Evolutionary conservation across 768 basidiomycete species (phyloP).

Genomic region (Amylocystis lapponica): DNA sequence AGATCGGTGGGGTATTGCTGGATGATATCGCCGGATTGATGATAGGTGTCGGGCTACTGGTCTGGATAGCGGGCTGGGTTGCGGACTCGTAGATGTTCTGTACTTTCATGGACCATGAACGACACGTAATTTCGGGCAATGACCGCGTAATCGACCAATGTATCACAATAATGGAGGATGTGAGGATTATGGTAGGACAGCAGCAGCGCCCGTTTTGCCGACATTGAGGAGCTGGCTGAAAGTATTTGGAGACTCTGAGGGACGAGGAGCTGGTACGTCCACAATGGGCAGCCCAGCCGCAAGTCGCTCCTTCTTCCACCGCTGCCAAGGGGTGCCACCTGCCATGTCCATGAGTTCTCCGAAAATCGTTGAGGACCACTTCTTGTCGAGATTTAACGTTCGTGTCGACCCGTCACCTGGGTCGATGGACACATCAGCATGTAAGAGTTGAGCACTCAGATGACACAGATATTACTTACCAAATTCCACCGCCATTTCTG

Average conservation of each 20-base stretch:
- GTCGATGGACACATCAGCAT: neutral
- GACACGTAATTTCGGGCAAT: neutral
- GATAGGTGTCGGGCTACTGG: constrained; percentile 60
- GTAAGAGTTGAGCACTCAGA: constrained; percentile 1
- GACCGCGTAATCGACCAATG: neutral
- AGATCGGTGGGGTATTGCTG: constrained; percentile 59
- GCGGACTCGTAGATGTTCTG: constrained; percentile 11
- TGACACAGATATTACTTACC: constrained; percentile 38
- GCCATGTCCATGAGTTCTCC: constrained; percentile 66
- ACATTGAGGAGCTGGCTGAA: constrained; percentile 16
- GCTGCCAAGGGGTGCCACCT: constrained; percentile 54
- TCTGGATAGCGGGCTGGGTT: constrained; percentile 23
- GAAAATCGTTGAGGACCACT: constrained; percentile 64
- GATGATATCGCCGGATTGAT: constrained; percentile 68
- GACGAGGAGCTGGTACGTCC: constrained; percentile 10
- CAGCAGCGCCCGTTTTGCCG: constrained; percentile 34
- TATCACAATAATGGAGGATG: neutral
- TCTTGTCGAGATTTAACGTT: constrained; percentile 52
- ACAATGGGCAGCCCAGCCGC: constrained; percentile 45
- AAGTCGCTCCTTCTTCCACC: constrained; percentile 43
- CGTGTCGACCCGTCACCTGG: constrained; percentile 45
- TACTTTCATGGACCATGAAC: neutral
- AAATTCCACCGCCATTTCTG: constrained; percentile 57
- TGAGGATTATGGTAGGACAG: constrained; percentile 27
- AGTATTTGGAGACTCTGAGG: constrained; percentile 7